A percentile compares a stretch with the other conserved stretches of the same genome.
phyloP scores from a whole-genome alignment of 2,329 filamentous ascomycete species.

The Trichophyton rubrum region DNA sequence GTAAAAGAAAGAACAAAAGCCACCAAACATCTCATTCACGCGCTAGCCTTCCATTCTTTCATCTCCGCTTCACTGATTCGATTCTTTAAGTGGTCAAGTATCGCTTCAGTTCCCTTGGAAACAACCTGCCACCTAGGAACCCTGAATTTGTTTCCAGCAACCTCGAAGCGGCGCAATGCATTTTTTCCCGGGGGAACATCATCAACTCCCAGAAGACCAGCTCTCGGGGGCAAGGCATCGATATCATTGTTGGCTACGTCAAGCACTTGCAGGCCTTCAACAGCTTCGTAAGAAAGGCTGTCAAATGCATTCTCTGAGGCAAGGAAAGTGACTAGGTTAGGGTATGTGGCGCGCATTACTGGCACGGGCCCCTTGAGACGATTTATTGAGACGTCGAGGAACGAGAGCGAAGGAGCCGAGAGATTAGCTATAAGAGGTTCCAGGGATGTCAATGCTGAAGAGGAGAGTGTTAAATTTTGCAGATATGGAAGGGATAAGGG shows the following conservation, averaged over 20 bases:
- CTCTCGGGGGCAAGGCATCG: conserved; percentile 61
- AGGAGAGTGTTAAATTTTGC: conserved; percentile 61
- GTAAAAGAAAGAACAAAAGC: no score
- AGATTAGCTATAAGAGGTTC: conserved; percentile 53
- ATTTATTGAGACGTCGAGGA: conserved; percentile 72
- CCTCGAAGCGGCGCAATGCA: conserved; percentile 56
- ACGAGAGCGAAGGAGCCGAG: conserved; percentile 60
- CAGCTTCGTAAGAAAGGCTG: conserved; percentile 58
- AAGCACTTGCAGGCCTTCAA: conserved; percentile 61
- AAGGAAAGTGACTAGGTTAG: conserved; percentile 56
- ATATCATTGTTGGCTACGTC: conserved; percentile 82
- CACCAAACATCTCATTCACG: not conserved
- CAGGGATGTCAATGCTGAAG: conserved; percentile 61
- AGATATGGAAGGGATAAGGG: conserved; percentile 59
- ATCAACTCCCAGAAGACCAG: conserved; percentile 61
- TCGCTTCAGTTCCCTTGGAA: conserved; percentile 75
- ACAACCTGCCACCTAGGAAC: conserved; percentile 76
- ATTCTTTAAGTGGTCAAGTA: conserved; percentile 67
- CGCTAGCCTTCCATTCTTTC: conserved; percentile 20
- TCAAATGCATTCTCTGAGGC: conserved; percentile 68
- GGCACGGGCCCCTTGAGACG: conserved; percentile 59
- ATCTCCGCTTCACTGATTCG: conserved; percentile 49
- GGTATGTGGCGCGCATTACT: conserved; percentile 52
- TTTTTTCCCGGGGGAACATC: conserved; percentile 27
- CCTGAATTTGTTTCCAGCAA: conserved; percentile 74